phyloP scores from a whole-genome alignment of 164 flowering plant genomes.

The Aristolochia contorta region DNA sequence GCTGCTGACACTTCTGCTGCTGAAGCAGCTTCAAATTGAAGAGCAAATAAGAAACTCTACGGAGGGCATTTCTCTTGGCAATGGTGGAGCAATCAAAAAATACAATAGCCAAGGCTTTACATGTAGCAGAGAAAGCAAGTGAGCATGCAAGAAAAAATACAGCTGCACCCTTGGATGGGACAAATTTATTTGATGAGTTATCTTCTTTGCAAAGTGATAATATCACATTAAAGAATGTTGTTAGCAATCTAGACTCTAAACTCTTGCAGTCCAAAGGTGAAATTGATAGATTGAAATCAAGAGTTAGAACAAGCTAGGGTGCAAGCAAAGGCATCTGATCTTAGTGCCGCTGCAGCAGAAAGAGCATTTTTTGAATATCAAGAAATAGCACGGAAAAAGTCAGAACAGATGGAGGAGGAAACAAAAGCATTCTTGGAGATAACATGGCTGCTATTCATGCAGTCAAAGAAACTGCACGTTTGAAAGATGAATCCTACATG shows the following conservation, averaged over 20 bases:
- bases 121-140: slow-evolving; percentile 34
- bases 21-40: slow-evolving; percentile 42
- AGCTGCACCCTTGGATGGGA: slow-evolving; percentile 19
- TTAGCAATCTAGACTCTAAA: slow-evolving; percentile 35
- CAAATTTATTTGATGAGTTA: slow-evolving; percentile 29
- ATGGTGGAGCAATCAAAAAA: slow-evolving; percentile 39
- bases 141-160: slow-evolving; percentile 29
- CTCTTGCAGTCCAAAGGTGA: slow-evolving; percentile 25
- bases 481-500: slow-evolving; percentile 39
- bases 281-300: slow-evolving; percentile 30
- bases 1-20: slow-evolving; percentile 57
- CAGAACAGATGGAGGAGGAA: slow-evolving; percentile 35
- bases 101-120: slow-evolving; percentile 41
- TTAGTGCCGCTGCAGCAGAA: slow-evolving; percentile 30
- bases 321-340: slow-evolving; percentile 27
- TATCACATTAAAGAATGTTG: slow-evolving; percentile 22
- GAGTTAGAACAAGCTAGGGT: slow-evolving; percentile 30
- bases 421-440: slow-evolving; percentile 31
- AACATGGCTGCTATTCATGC: slow-evolving; percentile 38
- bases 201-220: slow-evolving; percentile 31
- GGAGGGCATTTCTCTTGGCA: slow-evolving; percentile 35
- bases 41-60: slow-evolving; percentile 39
- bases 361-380: slow-evolving; percentile 39
- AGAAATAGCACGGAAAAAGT: slow-evolving; percentile 23
- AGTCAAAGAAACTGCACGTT: slow-evolving; percentile 35